Evolutionary conservation across 2,329 filamentous ascomycete species (phyloP).

Genomic region (Colletotrichum euphorbiae): DNA sequence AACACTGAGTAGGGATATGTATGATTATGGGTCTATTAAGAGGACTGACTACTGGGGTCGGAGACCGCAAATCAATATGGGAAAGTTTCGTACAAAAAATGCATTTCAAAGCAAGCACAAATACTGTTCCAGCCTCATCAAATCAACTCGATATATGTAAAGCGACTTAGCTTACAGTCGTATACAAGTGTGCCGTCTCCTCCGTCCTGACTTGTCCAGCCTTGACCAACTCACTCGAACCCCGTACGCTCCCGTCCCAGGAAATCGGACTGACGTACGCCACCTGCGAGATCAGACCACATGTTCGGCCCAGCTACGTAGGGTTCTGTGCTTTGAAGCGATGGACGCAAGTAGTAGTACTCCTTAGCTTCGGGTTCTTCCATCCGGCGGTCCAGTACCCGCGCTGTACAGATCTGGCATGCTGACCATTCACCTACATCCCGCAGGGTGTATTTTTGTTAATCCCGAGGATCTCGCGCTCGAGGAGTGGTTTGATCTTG

Average conservation of each 20-base stretch:
- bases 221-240: background rate
- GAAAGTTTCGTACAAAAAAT: background rate
- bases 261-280: background rate
- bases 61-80: background rate
- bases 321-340: background rate
- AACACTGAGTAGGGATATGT: background rate
- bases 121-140: background rate
- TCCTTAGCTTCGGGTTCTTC: no score
- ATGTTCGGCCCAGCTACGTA: background rate
- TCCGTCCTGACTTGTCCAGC: background rate
- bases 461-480: no score
- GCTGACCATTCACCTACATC: no score
- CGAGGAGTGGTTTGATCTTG: no score
- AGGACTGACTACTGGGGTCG: background rate
- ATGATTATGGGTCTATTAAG: background rate
- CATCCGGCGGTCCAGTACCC: no score
- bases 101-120: background rate
- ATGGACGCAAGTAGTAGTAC: background rate
- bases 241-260: conserved; percentile 6
- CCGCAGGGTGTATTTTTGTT: no score
- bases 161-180: background rate
- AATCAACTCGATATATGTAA: background rate
- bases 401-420: no score
- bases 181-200: background rate
- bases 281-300: conserved; percentile 14